A percentile compares a stretch with the other conserved stretches of the same genome.
These are phyloP conservation scores for Plantago ovata DNA, from an alignment of 257 asterid species.

Conservation along the genomic window DNA sequence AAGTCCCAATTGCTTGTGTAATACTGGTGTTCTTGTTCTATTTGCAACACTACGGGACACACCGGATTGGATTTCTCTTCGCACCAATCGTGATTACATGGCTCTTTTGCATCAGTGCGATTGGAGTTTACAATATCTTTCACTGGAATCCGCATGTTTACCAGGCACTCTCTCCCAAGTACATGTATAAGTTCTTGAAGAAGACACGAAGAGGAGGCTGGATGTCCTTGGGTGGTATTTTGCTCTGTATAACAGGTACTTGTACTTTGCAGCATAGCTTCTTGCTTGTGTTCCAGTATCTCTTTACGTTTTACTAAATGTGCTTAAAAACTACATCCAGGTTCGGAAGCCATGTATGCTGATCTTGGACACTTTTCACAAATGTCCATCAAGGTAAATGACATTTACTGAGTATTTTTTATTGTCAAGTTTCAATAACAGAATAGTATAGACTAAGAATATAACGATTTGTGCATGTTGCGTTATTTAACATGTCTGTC, in stretches of 20 bases:
- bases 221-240: conserved; percentile 96
- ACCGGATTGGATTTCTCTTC: conserved; percentile 76
- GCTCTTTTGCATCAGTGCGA: conserved; percentile 93
- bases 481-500: not conserved
- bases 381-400: conserved; percentile 76
- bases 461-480: not conserved
- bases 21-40: conserved; percentile 73
- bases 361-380: conserved; percentile 98
- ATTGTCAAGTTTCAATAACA: conserved; percentile 6
- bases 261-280: not conserved
- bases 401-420: not conserved
- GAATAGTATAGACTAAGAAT: not conserved
- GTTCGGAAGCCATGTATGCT: conserved; percentile 97
- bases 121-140: conserved; percentile 81
- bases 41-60: conserved; percentile 96
- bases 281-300: not conserved
- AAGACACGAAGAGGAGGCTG: conserved; percentile 82
- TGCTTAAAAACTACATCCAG: conserved; percentile 27
- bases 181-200: conserved; percentile 93
- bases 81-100: conserved; percentile 87
- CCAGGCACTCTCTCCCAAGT: conserved; percentile 92
- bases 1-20: conserved; percentile 81
- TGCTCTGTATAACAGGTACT: conserved; percentile 82
- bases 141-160: conserved; percentile 83
- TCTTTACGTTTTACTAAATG: conserved; percentile 1